Evolutionary conservation across 768 basidiomycete genomes (phyloP).

Genomic region (Neoboletus subvelutipes): DNA sequence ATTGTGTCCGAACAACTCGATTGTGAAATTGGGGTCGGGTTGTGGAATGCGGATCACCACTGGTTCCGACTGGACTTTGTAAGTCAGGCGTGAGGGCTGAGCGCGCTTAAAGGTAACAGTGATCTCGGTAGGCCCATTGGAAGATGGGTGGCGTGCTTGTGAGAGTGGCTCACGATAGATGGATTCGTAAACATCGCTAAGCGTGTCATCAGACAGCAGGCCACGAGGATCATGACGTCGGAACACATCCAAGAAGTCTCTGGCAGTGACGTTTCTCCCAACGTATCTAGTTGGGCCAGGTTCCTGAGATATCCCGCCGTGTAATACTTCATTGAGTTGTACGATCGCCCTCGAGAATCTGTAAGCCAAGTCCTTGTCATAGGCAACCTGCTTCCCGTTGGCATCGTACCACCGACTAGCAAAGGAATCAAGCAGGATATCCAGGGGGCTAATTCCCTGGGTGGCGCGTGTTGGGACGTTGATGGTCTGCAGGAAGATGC

Average conservation of each 20-base stretch:
- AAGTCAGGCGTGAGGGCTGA: slow-evolving; percentile 77
- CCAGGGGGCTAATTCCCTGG: slow-evolving; percentile 35
- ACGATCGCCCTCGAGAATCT: slow-evolving; percentile 78
- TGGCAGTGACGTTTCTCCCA: slow-evolving; percentile 59
- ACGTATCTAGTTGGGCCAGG: slow-evolving; percentile 55
- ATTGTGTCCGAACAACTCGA: slow-evolving; percentile 86
- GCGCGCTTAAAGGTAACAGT: slow-evolving; percentile 69
- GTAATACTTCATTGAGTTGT: slow-evolving; percentile 86
- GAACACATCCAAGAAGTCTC: slow-evolving; percentile 86
- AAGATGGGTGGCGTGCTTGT: slow-evolving; percentile 58
- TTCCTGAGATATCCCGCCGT: slow-evolving; percentile 67
- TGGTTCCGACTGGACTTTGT: slow-evolving; percentile 84
- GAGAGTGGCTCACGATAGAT: slow-evolving; percentile 69
- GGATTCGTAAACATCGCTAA: slow-evolving; percentile 78
- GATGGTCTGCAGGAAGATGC: slow-evolving; percentile 84
- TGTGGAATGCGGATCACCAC: slow-evolving; percentile 85
- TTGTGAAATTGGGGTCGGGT: slow-evolving; percentile 76
- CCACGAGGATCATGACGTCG: slow-evolving; percentile 70
- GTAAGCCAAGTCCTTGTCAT: slow-evolving; percentile 77
- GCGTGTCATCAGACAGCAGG: slow-evolving; percentile 69
- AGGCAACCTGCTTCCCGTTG: slow-evolving; percentile 74
- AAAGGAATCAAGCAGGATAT: slow-evolving; percentile 77
- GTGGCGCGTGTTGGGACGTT: slow-evolving; percentile 52
- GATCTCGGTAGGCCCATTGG: slow-evolving; percentile 45
- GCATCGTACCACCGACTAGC: slow-evolving; percentile 89